Evolutionary conservation across 192 early-diverging fungal genomes (phyloP).

Genomic region (Geosiphon pyriformis): DNA sequence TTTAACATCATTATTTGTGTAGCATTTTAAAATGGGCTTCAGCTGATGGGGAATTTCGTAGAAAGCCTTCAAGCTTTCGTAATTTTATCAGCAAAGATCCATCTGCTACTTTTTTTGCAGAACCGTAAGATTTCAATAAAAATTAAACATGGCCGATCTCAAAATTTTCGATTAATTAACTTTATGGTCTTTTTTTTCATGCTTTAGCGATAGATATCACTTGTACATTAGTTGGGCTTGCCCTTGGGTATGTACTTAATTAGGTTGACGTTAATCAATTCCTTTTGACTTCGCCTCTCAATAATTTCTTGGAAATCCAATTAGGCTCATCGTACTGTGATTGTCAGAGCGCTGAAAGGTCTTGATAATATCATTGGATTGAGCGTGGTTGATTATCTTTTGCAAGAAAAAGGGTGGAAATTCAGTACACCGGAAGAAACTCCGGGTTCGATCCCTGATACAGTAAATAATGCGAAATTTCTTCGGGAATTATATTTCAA

Average conservation of each 20-base stretch:
- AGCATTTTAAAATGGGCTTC: conserved; percentile 59
- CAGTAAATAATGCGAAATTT: conserved; percentile 67
- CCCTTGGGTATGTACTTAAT: conserved; percentile 45
- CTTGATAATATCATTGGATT: conserved; percentile 78
- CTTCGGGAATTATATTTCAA: conserved; percentile 90
- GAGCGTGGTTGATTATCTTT: conserved; percentile 79
- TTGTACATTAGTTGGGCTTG: conserved; percentile 67
- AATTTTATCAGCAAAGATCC: conserved; percentile 48
- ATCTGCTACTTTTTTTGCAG: conserved; percentile 64
- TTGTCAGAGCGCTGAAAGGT: conserved; percentile 87
- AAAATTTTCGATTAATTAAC: neutral
- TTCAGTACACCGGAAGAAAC: conserved; percentile 65
- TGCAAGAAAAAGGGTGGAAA: conserved; percentile 80
- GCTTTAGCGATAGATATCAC: conserved; percentile 65
- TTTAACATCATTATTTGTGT: too few relatives aligned
- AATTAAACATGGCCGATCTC: neutral
- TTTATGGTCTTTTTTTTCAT: neutral
- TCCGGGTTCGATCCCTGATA: conserved; percentile 73
- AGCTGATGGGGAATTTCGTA: conserved; percentile 75
- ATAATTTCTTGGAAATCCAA: too few relatives aligned
- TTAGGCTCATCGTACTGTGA: conserved; percentile 86
- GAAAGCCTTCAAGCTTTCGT: conserved; percentile 70
- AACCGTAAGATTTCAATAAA: conserved; percentile 42
- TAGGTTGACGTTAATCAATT: too few relatives aligned
- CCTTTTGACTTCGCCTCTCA: too few relatives aligned